phyloP scores from a whole-genome alignment of 2,329 filamentous ascomycete genomes.

The Setomelanomma holmii region DNA sequence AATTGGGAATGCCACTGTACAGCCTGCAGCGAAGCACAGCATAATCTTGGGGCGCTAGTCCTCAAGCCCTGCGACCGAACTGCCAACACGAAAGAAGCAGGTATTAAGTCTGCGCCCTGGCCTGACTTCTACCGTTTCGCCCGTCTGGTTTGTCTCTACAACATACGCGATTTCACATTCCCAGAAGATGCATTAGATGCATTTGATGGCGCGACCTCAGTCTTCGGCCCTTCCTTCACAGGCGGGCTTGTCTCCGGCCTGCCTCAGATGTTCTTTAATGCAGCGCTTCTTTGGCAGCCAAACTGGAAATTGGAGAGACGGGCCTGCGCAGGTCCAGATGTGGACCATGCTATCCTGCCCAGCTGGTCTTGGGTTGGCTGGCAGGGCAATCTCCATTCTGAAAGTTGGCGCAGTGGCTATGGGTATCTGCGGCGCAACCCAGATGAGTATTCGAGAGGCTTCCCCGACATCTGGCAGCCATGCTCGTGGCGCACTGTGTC shows the following conservation, averaged over 20 bases:
- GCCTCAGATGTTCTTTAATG: slow-evolving; percentile 9
- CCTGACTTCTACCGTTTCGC: slow-evolving; percentile 9
- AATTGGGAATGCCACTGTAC: slow-evolving; percentile 21
- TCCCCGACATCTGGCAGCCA: too few relatives aligned
- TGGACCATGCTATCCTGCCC: not conserved
- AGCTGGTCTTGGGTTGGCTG: slow-evolving; percentile 19
- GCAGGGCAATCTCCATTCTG: too few relatives aligned
- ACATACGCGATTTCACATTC: slow-evolving; percentile 10
- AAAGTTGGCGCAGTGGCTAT: too few relatives aligned
- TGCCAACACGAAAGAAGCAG: too few relatives aligned
- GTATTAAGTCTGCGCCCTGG: slow-evolving; percentile 4
- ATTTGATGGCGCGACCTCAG: slow-evolving; percentile 8
- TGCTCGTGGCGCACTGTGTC: too few relatives aligned
- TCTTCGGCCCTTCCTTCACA: slow-evolving; percentile 1
- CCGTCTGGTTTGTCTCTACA: slow-evolving; percentile 13
- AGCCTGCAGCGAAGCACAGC: slow-evolving; percentile 9
- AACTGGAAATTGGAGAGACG: slow-evolving; percentile 7
- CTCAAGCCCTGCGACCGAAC: too few relatives aligned
- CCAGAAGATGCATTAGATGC: slow-evolving; percentile 11
- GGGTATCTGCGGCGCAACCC: too few relatives aligned
- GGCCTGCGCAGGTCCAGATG: not conserved
- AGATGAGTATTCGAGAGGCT: too few relatives aligned
- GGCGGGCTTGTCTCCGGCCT: slow-evolving; percentile 9
- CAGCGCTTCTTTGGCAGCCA: slow-evolving; percentile 14
- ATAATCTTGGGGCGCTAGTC: too few relatives aligned